Evolutionary conservation across 2,329 filamentous ascomycete species (phyloP), one percentile per base, ranked within the genome.

Genomic region (Cordyceps cicadae): DNA sequence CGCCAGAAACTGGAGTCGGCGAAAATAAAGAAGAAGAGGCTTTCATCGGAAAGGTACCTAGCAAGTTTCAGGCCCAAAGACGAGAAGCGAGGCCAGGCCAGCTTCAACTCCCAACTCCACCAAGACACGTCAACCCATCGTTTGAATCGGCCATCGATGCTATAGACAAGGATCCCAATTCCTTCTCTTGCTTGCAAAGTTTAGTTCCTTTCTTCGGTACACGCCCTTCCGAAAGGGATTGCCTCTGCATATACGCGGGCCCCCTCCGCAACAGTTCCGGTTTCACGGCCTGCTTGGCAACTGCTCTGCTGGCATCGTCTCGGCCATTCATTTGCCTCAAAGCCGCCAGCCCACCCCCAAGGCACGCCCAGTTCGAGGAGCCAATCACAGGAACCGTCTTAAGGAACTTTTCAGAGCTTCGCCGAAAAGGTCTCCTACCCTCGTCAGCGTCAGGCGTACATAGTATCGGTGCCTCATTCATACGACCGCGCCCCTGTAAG

Each of bases 41-140:
- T 11, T n/a, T 41, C 21, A 50, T 24, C 32, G 12, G 15, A 34
- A 19, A 19, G 29, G 21, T 21, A n/a, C n/a, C n/a, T n/a, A 14
- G 29, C 46, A 43, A 43, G 43, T 43, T 51, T 21, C 55, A 24
- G 55, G 46, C 48, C 55, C 55, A 39, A 51, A 15, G 32, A 57
- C 24, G 39, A 37, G 54, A 57, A 43, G 32, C 34, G 34, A 43
- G 39, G n/a, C 39, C 17, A 51, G 6, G 3, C n/a, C 46, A 43
- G 41, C 45, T 12, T 21, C 55, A 32, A 58, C 17, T 58, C 55
- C 34, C 55, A 32, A 58, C 17, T 58, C 55, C 48, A 57, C 55
- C 46, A 29, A 19, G 21, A 43, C 37, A 58, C 55, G 41, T 46
- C 55, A n/a, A 21, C 21, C 46, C 55, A 39, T 49, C 34, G 55